Percentiles rank a stretch among this genome's conserved stretches.
phyloP scores from a whole-genome alignment of 2,329 filamentous ascomycete species.

The Corniculantispora saksenae region DNA sequence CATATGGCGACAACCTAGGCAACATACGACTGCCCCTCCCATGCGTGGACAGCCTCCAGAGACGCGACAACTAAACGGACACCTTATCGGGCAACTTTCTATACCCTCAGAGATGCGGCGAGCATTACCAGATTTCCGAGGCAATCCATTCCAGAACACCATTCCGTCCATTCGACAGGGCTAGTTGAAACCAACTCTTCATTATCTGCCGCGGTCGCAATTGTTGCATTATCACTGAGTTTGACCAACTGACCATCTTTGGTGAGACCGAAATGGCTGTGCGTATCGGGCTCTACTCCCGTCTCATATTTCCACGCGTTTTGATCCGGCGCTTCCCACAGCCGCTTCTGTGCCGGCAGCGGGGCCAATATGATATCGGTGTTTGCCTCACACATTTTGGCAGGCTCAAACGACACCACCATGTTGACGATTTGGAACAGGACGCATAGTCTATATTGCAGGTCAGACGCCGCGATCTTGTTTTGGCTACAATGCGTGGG shows the following conservation, averaged over 20 bases:
- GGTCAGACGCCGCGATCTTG: not conserved
- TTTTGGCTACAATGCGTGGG: too few species aligned
- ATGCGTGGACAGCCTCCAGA: too few species aligned
- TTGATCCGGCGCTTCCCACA: slow-evolving; percentile 5
- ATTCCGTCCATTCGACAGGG: slow-evolving; percentile 4
- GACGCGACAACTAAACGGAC: too few species aligned
- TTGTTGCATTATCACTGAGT: not conserved
- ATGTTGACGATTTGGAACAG: slow-evolving; percentile 12
- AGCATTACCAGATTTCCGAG: slow-evolving; percentile 13
- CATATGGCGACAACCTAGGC: too few species aligned
- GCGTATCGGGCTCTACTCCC: not conserved
- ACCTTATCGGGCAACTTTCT: too few species aligned
- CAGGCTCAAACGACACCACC: slow-evolving; percentile 6
- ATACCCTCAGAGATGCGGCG: not conserved
- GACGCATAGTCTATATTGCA: not conserved
- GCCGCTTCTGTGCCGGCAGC: not conserved
- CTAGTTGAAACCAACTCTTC: not conserved
- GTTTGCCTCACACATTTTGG: not conserved
- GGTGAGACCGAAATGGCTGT: not conserved
- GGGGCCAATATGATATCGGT: slow-evolving; percentile 3
- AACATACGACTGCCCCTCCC: too few species aligned
- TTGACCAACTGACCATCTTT: slow-evolving; percentile 3
- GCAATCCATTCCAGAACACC: slow-evolving; percentile 15
- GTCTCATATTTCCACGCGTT: not conserved
- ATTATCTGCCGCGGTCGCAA: too few species aligned